These are phyloP conservation scores for Scedosporium minutisporum DNA, from an alignment of 2,329 filamentous ascomycete species.

Conservation along the genomic window DNA sequence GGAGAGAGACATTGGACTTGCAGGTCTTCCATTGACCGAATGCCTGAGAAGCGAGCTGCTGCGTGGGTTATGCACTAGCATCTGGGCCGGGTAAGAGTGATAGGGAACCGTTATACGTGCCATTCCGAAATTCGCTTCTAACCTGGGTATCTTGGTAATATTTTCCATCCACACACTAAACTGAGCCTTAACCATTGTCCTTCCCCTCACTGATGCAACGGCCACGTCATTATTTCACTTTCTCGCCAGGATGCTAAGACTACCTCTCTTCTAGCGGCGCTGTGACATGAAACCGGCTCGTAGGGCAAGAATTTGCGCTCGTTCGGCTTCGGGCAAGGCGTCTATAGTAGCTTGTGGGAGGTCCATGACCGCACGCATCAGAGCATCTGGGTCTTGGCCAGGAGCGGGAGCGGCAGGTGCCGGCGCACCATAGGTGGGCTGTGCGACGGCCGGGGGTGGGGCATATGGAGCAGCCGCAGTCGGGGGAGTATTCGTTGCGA, in stretches of 20 bases:
- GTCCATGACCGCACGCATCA: conserved; percentile 72
- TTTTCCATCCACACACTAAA: neutral
- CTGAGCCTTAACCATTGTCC: neutral
- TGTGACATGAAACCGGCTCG: conserved; percentile 50
- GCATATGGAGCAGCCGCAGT: conserved; percentile 35
- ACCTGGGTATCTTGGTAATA: neutral
- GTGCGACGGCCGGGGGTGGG: conserved; percentile 25
- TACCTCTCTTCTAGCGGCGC: conserved; percentile 10
- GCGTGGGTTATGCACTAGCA: too few species aligned
- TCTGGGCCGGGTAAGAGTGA: too few species aligned
- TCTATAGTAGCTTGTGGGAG: conserved; percentile 76
- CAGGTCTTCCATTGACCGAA: too few species aligned
- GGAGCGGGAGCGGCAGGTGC: conserved; percentile 22
- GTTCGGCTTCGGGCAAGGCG: conserved; percentile 63
- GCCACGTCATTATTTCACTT: neutral
- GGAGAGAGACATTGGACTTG: too few species aligned
- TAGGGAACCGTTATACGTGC: neutral
- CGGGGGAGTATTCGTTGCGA: conserved; percentile 37
- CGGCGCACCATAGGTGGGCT: conserved; percentile 28
- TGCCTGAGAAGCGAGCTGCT: too few species aligned
- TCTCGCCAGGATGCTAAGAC: neutral
- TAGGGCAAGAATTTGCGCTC: conserved; percentile 70
- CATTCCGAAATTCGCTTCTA: neutral
- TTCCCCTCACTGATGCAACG: neutral
- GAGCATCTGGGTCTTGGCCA: conserved; percentile 54